Evolutionary conservation across 495 filamentous ascomycete genomes (phyloP), one percentile per base, ranked within the genome.

Genomic region (Endocarpon pusillum): DNA sequence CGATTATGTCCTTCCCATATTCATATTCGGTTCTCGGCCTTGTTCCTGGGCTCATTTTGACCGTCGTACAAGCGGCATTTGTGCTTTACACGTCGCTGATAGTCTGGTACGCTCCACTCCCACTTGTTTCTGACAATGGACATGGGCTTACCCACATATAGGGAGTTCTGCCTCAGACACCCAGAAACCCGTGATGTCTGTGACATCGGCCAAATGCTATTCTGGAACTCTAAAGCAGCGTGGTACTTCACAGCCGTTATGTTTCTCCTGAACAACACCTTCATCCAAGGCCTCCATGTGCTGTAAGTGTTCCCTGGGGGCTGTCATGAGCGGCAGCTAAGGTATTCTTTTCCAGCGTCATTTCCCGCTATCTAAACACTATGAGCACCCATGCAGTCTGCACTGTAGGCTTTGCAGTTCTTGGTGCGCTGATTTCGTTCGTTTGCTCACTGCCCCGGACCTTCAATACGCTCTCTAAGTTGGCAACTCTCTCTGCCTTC

Each of bases 1-100:
- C 83, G 23, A 92, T 91, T 46, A 92, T 92, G 83, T 86, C 79
- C 15, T 91, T 91, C 48, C 83, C 83, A 1, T 89, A 76, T 63
- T 86, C 81, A 0, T 92, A 92, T 56, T 81, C 81, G 5, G 60
- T 84, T 22, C 66, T 92, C 15, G 83, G 83, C 7, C 65, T 92
- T 18, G 80, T 89, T n/a, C 83, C 83, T 1, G 82, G 82, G 26
- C 49, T 92, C 39, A 86, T 92, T 39, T 46, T 89, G 42, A 92
- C 83, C 0, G 62, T 81, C 3, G 69, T 83, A 19, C 67, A 82
- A 33, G 81, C 83, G 5, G 64, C 46, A 12, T 45, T 81, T 15
- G 83, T 92, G 6, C 54, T 89, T 9, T 92, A 92, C 46, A 92
- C 83, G 0, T 87, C 81, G n/a, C 52, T 89, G 26, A 67, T 79